phyloP scores from a whole-genome alignment of 2,329 filamentous ascomycete species.

The Neonectria hederae region DNA sequence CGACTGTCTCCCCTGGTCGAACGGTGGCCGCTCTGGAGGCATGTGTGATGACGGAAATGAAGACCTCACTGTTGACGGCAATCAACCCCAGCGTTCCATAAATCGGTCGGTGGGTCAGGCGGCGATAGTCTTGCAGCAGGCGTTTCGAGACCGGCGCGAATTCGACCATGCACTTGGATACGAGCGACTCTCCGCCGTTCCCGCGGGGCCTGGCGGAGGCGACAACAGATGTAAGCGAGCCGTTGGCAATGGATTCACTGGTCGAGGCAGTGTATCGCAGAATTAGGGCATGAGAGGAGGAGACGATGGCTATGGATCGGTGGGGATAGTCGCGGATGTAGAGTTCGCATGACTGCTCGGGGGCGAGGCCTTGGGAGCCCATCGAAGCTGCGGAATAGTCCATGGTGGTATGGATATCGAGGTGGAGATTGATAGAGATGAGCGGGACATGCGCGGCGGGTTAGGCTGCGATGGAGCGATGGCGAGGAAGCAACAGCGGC shows the following conservation, averaged over 20 bases:
- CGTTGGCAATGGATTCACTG: conserved; percentile 67
- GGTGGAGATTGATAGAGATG: conserved; percentile 9
- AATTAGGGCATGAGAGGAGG: conserved; percentile 80
- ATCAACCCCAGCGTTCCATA: conserved; percentile 91
- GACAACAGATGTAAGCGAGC: conserved; percentile 65
- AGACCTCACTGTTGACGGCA: conserved; percentile 83
- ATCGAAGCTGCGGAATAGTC: conserved; percentile 57
- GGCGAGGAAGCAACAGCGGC: conserved; percentile 24
- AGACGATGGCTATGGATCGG: conserved; percentile 87
- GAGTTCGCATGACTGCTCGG: conserved; percentile 76
- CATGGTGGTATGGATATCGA: conserved; percentile 50
- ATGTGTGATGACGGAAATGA: conserved; percentile 87
- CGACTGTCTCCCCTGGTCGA: conserved; percentile 86
- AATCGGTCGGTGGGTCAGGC: conserved; percentile 76
- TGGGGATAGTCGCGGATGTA: conserved; percentile 87
- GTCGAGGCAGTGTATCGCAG: conserved; percentile 79
- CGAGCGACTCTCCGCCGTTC: conserved; percentile 52
- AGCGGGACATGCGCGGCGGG: conserved; percentile 19
- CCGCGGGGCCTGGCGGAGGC: conserved; percentile 56
- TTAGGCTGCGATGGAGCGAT: conserved; percentile 24
- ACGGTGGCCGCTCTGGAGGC: conserved; percentile 82
- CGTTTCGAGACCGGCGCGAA: conserved; percentile 73
- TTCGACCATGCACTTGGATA: conserved; percentile 85
- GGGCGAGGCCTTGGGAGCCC: conserved; percentile 58
- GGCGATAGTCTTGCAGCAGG: conserved; percentile 79